These are phyloP conservation scores for Elaeis guineensis DNA, from an alignment of 176 grass and related monocot species.

Conservation along the genomic window DNA sequence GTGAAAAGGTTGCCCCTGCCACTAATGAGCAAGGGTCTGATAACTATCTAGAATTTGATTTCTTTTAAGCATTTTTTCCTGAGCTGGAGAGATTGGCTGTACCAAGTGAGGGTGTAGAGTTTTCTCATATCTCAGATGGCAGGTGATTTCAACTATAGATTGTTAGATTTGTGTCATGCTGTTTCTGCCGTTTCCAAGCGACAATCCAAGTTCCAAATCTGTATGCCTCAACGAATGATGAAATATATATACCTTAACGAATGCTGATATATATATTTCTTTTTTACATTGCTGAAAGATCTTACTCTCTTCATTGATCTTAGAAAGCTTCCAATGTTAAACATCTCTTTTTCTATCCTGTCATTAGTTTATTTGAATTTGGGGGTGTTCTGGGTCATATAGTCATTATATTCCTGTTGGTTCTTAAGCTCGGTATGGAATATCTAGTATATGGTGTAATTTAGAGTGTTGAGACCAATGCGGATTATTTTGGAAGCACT, in stretches of 20 bases:
- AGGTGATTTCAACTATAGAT: conserved; percentile 24
- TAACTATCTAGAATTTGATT: conserved; percentile 79
- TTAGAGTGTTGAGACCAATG: too few species aligned
- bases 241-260: conserved; percentile 6
- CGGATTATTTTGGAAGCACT: too few species aligned
- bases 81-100: conserved; percentile 4
- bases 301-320: too few species aligned
- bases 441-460: too few species aligned
- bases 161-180: conserved; percentile 6
- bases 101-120: neutral
- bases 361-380: too few species aligned
- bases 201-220: conserved; percentile 15
- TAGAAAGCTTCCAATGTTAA: too few species aligned
- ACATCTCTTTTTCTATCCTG: too few species aligned
- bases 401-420: too few species aligned
- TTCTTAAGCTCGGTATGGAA: too few species aligned
- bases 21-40: conserved; percentile 48
- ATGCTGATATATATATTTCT: conserved; percentile 9
- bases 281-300: too few species aligned
- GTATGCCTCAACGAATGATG: conserved; percentile 21
- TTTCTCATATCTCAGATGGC: conserved; percentile 1
- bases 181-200: conserved; percentile 19
- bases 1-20: conserved; percentile 3
- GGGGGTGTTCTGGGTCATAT: too few species aligned
- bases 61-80: conserved; percentile 43